Evolutionary conservation across 306 rosid genomes (phyloP).

Genomic region (Echinosophora koreensis): DNA sequence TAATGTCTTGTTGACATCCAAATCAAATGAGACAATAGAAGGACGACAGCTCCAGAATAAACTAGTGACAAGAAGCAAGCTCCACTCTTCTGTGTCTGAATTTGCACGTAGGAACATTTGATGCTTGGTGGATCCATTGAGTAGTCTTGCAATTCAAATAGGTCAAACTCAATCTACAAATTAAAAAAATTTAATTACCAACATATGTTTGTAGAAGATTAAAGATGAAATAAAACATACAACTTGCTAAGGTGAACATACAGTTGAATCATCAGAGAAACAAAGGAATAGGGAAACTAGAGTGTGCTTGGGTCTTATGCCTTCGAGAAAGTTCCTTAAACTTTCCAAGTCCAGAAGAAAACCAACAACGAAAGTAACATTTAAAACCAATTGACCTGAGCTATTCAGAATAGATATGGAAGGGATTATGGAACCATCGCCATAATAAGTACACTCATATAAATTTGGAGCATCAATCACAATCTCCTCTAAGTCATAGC

Average conservation of each 20-base stretch:
- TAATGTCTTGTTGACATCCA: too few relatives aligned
- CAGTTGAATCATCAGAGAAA: not conserved
- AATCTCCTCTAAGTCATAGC: too few relatives aligned
- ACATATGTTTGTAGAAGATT: not conserved
- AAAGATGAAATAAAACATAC: too few relatives aligned
- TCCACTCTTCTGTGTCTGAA: too few relatives aligned
- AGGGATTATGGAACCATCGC: not conserved
- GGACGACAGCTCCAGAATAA: too few relatives aligned
- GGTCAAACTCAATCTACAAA: not conserved
- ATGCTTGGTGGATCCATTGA: not conserved
- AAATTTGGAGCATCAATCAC: slow-evolving; percentile 29
- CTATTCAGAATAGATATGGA: not conserved
- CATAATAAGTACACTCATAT: not conserved
- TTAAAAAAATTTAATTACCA: not conserved
- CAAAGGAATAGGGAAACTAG: not conserved
- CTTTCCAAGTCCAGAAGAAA: not conserved
- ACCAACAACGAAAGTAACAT: not conserved
- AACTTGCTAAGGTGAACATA: not conserved
- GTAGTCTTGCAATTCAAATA: not conserved
- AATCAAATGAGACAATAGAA: too few relatives aligned
- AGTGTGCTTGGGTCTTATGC: not conserved
- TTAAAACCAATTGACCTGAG: not conserved
- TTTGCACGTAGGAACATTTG: too few relatives aligned
- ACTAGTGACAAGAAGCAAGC: too few relatives aligned
- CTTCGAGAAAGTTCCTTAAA: too few relatives aligned